Evolutionary conservation across 2,329 filamentous ascomycete species (phyloP), one percentile per base, ranked within the genome.

Genomic region (Alternaria solani): DNA sequence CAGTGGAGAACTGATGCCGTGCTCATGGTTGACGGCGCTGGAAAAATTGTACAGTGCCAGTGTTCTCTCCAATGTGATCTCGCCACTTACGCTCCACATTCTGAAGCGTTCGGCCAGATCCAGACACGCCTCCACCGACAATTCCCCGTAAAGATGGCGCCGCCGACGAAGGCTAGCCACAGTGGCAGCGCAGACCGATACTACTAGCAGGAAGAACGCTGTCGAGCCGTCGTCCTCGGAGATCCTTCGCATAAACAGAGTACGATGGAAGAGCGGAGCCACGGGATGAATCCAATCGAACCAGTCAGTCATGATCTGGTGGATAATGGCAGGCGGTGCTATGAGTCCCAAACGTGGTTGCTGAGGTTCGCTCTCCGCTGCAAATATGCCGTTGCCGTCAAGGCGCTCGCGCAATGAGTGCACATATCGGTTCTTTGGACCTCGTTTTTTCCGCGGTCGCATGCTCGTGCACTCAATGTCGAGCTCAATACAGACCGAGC

Each of bases 231-330:
- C 20, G 2, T 42, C 39, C 18, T 42, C 39, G 20, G 67, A 43
- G 11, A 63, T 8, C 16, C 46, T 46, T 38, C 46, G 49, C 48
- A 66, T 47, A 38, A 69, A 62, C 6, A 42, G 59, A 43, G 39
- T 43, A 2, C 41, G 59, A 26, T 66, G 63, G 23, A 68, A 47
- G 18, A 68, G 49, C 12, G 67, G 67, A 23, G 67, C 67, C 3
- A 69, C 62, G 11, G 67, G 67, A 59, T 69, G 65, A 23, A 69
- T 63, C 62, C 62, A 66, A 8, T 56, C 65, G 57, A 69, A 69
- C 67, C 67, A 69, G 57, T 69, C 67, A 43, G 44, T 34, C 32
- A 65, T 46, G 41, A 66, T 52, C 28, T 62, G 61, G 2, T 64
- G 42, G 23, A 68, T 20, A 11, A 60, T 38, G 9, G 57, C 38